Evolutionary conservation across 2,329 filamentous ascomycete genomes (phyloP).

Genomic region (Macroventuria anomochaeta): DNA sequence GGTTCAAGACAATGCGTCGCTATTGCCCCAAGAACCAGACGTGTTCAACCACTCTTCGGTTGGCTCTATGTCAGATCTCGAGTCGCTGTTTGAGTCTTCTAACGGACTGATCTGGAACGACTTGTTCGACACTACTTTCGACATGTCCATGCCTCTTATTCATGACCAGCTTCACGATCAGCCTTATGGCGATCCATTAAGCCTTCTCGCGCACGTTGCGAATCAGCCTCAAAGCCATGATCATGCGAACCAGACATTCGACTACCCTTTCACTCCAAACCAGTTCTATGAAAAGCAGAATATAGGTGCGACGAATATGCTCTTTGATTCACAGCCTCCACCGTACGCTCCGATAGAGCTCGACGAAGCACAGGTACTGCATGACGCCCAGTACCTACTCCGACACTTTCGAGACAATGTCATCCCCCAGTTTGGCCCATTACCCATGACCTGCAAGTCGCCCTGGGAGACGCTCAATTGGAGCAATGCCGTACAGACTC

Average conservation of each 20-base stretch:
- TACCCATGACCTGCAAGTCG: constrained; percentile 22
- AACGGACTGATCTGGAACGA: constrained; percentile 21
- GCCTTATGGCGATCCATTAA: constrained; percentile 8
- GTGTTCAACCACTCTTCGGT: constrained; percentile 10
- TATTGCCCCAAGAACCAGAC: constrained; percentile 6
- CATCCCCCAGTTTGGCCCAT: constrained; percentile 20
- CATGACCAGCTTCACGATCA: constrained; percentile 10
- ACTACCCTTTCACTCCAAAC: neutral
- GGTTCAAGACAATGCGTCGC: neutral
- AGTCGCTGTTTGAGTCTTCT: constrained; percentile 17
- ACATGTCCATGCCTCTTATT: constrained; percentile 12
- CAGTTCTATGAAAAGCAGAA: constrained; percentile 1
- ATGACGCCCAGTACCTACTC: constrained; percentile 20
- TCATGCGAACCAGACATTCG: neutral
- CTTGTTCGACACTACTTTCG: constrained; percentile 19
- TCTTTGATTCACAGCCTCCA: constrained; percentile 10
- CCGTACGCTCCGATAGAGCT: constrained; percentile 11
- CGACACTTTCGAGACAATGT: constrained; percentile 22
- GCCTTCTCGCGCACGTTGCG: constrained; percentile 15
- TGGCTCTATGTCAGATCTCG: constrained; percentile 17
- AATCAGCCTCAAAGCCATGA: constrained; percentile 10
- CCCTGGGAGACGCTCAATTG: constrained; percentile 27
- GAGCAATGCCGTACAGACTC: constrained; percentile 19
- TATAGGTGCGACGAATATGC: neutral
- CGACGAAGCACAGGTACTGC: constrained; percentile 13